A percentile compares a stretch with the other conserved stretches of the same genome.
Conservation (phyloP, 441 rosid species). For the Viola pubescens region DNA sequence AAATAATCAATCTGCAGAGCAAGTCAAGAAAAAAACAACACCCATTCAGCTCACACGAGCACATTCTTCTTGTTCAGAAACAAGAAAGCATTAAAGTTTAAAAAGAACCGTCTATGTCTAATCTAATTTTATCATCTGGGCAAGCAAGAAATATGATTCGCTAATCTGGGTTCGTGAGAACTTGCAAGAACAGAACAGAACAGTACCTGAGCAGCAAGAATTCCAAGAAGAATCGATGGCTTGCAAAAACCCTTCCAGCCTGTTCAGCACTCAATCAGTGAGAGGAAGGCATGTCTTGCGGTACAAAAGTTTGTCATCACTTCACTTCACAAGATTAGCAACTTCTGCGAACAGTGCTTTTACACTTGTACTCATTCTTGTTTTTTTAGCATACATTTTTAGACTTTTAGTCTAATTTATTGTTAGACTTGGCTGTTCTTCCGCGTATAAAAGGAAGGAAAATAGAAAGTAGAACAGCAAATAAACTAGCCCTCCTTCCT, state of each 20-base stretch:
- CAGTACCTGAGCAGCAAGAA: slow-evolving; percentile 18
- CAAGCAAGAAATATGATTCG: no score
- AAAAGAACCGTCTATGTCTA: no score
- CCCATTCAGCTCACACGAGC: slow-evolving; percentile 4
- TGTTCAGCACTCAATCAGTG: slow-evolving; percentile 4
- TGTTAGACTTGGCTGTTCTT: no score
- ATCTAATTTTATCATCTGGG: no score
- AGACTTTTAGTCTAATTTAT: no score
- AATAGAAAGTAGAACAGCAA: no score
- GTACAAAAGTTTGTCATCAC: background rate
- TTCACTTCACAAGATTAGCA: no score
- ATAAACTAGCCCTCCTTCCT: no score
- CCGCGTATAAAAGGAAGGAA: no score
- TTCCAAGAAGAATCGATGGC: background rate
- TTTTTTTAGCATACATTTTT: no score
- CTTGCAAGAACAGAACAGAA: slow-evolving; percentile 7
- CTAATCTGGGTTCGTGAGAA: slow-evolving; percentile 19
- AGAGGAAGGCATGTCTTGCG: background rate
- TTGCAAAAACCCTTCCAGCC: slow-evolving; percentile 8
- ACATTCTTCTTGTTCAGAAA: background rate
- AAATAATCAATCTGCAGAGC: slow-evolving; percentile 16
- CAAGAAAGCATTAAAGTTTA: background rate
- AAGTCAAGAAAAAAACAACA: slow-evolving; percentile 7
- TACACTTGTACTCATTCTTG: no score
- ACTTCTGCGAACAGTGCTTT: no score